Evolutionary conservation across 1,284 basidiomycete species (phyloP).

Genomic region (Omphalotus olearius): DNA sequence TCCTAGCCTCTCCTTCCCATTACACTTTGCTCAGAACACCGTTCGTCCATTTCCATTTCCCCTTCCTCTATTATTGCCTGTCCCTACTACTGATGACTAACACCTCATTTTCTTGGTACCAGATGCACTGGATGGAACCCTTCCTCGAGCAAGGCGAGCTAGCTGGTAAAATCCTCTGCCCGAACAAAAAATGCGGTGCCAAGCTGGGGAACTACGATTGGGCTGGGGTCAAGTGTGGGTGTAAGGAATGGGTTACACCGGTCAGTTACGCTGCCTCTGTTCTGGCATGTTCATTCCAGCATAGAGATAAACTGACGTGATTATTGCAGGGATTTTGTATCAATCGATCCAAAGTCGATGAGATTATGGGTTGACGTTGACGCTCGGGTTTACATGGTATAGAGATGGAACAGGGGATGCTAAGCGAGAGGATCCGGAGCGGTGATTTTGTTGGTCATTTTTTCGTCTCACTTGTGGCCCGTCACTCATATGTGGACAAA

Average conservation of each 20-base stretch:
- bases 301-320: no score
- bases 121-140: conserved; percentile 96
- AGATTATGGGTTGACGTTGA: conserved; percentile 42
- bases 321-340: conserved; percentile 79
- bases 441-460: no score
- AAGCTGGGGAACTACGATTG: conserved; percentile 97
- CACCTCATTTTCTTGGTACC: not conserved
- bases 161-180: conserved; percentile 87
- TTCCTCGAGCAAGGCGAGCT: conserved; percentile 72
- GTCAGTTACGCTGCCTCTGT: conserved; percentile 40
- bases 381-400: no score
- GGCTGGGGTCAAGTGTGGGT: conserved; percentile 92
- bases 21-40: not conserved
- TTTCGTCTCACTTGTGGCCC: no score
- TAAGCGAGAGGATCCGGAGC: no score
- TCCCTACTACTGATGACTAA: not conserved
- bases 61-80: no score
- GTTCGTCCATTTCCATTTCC: no score
- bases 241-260: conserved; percentile 87
- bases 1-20: not conserved
- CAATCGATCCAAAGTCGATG: conserved; percentile 86
- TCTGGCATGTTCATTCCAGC: no score
- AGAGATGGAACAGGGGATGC: no score
- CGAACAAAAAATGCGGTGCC: conserved; percentile 82
- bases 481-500: no score